Evolutionary conservation across 2,329 filamentous ascomycete species (phyloP).

Genomic region (Pseudogymnoascus sp.): DNA sequence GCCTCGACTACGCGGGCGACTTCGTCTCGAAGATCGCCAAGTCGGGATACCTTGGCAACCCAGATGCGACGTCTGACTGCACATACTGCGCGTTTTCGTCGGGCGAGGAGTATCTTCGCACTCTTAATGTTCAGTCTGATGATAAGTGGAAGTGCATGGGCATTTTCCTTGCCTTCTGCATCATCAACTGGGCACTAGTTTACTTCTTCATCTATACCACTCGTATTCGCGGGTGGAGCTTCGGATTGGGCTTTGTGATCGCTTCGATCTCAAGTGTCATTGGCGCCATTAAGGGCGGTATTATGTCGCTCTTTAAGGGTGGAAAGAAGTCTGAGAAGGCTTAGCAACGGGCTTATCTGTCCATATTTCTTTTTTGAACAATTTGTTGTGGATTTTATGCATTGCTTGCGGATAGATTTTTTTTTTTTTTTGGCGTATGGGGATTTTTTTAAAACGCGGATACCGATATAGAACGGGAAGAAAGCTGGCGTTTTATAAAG

Average conservation of each 20-base stretch:
- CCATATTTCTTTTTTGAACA: neutral
- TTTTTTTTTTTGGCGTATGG: neutral
- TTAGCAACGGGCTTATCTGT: neutral
- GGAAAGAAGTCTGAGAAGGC: constrained; percentile 1
- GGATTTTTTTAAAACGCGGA: neutral
- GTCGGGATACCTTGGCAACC: constrained; percentile 50
- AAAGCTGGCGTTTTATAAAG: neutral
- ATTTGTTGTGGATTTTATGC: neutral
- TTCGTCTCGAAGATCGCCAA: constrained; percentile 41
- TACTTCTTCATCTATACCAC: constrained; percentile 75
- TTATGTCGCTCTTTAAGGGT: neutral
- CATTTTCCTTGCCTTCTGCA: constrained; percentile 64
- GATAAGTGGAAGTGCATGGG: constrained; percentile 71
- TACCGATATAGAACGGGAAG: constrained; percentile 2
- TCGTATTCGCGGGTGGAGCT: constrained; percentile 62
- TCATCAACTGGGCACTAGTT: constrained; percentile 65
- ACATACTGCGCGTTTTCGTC: constrained; percentile 53
- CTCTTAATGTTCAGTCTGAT: constrained; percentile 46
- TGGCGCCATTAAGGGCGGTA: constrained; percentile 29
- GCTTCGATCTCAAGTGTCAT: constrained; percentile 39
- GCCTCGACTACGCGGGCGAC: constrained; percentile 48
- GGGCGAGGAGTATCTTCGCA: constrained; percentile 54
- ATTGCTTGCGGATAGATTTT: neutral
- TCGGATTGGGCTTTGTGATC: constrained; percentile 58
- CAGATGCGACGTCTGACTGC: constrained; percentile 50